Base-by-base conservation (phyloP, 345 rosid genomes). In the Ceriops tagal region DNA sequence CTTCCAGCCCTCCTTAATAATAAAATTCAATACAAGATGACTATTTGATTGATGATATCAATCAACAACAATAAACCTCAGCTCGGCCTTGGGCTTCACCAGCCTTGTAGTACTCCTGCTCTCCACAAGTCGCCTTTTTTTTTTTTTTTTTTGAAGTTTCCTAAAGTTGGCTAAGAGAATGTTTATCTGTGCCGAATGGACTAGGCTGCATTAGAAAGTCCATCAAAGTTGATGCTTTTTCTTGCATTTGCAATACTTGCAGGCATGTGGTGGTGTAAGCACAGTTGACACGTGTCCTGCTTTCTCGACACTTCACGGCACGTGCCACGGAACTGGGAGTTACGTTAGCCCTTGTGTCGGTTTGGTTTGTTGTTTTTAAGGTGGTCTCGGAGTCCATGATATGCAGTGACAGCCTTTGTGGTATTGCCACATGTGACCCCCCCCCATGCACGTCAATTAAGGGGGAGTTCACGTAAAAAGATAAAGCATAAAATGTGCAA, bases 51-150 rank as follows among this genome's bases (percentile, higher is more conserved):
- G 18, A 43, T 10, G 18, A 43, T 43, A 43, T 43, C 18, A 13
- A 11, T 2, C 1, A 43, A 43, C 47, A 13, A 13, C 49, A 13
- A 43, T 43, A 27, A 74, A 87, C 92, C 90, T 83, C 72, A 53
- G 89, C 59, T 71, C 78, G 83, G 78, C 89, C 89, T 67, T 73
- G 79, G 67, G 83, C 77, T 71, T 82, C 82, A 73, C 97, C 87
- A 13, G 92, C 89, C 62, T 49, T 64, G 83, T 67, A 84, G 75
- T 73, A 66, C 58, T 84, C 83, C 8, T 76, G 67, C 58, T 87
- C 83, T 5, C 75, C 81, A 58, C 75, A 24, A 24, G 95, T 84
- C 52, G 89, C 92, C 95, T 87, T 87, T 49, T 71, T 68, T 16
- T 21, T 5, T 20, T 52, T 87, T 87, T 49, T 71, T 68, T 16